Base-by-base conservation (phyloP, 2,329 filamentous ascomycete species). In the Penicillium fuscoglaucum region DNA sequence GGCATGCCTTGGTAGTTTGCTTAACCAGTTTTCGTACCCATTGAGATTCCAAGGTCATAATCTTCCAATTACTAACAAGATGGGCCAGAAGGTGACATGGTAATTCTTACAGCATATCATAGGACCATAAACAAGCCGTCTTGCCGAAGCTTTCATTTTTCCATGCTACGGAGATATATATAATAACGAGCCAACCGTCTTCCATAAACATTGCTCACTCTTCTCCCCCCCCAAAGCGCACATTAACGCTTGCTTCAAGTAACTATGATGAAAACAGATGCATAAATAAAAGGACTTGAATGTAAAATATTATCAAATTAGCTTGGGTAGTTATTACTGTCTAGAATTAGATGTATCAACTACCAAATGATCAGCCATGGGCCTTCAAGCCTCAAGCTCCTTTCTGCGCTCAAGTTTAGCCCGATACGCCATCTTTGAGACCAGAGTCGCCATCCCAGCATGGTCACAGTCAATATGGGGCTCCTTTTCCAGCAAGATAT, bases 401-500 rank as follows among this genome's bases (percentile, higher is more conserved):
- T 43, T 52, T 35, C 57, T 50, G 24, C 52, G 44, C 39, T 49
- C 57, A 48, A 59, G 5, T 17, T 21, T 52, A 37, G 65, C 62
- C 46, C 37, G 54, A 53, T 59, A 39, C 13, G 59, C 57, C 46
- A 70, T 66, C 52, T 64, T 66, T 1, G 57, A 59, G 31, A 70
- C 31, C 24, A 70, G 53, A 15, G 67, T 57, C 10, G 63, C 66
- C 60, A 70, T 57, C 1, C 68, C 68, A 6, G 62, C 66, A 57
- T 70, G 67, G 31, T 70, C 66, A 37, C 68, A 70, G 44, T 65
- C 59, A 19, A 65, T 56, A 45, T 54, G 56, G 9, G 55, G 41
- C 21, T 53, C 48, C 19, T 50, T 59, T 39, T 31, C 45, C 40
- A 55, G 19, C 9, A 43, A 35, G 21, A 26, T 41, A 29, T 31